Evolutionary conservation across 2,329 filamentous ascomycete genomes (phyloP).

Genomic region (Metarhizium rileyi): DNA sequence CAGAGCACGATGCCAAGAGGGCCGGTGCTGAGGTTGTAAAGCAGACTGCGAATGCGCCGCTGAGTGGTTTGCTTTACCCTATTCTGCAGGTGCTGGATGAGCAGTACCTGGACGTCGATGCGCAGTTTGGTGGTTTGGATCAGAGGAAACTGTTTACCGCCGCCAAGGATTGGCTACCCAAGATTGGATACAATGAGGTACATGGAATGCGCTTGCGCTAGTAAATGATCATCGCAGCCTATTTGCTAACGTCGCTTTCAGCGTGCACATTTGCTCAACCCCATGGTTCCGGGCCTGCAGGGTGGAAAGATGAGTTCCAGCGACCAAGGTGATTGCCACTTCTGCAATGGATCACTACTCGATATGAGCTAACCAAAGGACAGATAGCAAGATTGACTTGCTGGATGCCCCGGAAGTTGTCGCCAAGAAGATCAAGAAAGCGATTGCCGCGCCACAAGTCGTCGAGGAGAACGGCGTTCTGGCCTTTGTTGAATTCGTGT

Average conservation of each 20-base stretch:
- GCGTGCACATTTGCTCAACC: conserved; percentile 38
- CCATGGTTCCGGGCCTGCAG: conserved; percentile 81
- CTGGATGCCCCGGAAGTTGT: conserved; percentile 69
- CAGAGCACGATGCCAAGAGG: conserved; percentile 76
- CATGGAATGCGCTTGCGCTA: background rate
- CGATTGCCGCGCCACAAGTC: conserved; percentile 63
- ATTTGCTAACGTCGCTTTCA: conserved; percentile 9
- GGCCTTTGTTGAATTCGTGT: conserved; percentile 76
- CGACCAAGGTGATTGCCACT: conserved; percentile 41
- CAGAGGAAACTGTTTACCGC: conserved; percentile 85
- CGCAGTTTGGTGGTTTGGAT: conserved; percentile 76
- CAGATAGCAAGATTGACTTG: conserved; percentile 86
- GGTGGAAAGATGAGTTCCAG: conserved; percentile 82
- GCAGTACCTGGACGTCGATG: conserved; percentile 78
- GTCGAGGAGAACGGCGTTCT: conserved; percentile 81
- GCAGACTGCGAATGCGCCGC: conserved; percentile 66
- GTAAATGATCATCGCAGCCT: background rate
- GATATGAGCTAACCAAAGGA: conserved; percentile 6
- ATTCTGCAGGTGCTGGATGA: conserved; percentile 80
- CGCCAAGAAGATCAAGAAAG: conserved; percentile 77
- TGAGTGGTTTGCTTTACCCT: conserved; percentile 40
- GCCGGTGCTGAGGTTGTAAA: conserved; percentile 93
- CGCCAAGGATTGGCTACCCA: conserved; percentile 76
- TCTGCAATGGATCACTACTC: background rate
- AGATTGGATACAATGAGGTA: conserved; percentile 69